Base-by-base conservation (phyloP, 176 grass and related monocot species). In the Juncus inflexus region DNA sequence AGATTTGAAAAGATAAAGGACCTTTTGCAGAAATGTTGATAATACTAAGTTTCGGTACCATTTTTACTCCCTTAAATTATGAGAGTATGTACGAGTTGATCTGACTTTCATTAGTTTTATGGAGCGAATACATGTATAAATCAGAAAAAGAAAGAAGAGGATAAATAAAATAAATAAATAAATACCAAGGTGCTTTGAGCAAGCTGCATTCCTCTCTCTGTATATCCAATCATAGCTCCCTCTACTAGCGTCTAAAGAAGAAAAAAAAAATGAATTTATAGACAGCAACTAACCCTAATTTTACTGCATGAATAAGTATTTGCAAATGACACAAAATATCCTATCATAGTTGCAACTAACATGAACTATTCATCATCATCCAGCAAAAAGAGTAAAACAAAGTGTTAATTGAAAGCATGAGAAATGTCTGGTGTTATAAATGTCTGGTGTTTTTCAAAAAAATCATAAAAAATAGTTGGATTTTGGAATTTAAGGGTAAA, bases 141-240 rank as follows among this genome's bases (percentile, higher is more conserved):
- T 12, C 9, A 7, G 36, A 52, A 69, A 14, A 70, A 52, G 43
- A 47, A 47, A 9, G 9, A 47, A 47, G 43, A 47, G 54, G 55
- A 63, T 39, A 28, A 58, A 65, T 50, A 42, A 37, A 89, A 61
- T 37, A 78, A 68, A n/a, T 12, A 4, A 73, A 53, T 11, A 74
- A 79, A 70, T 92, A 92, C 94, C 64, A 92, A 52, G 73, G 60
- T 79, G 76, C 83, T 86, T 83, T 86, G 94, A 86, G 94, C 94
- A 86, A 97, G 64, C 81, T 97, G 88, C 88, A 97, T 92, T 74
- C 94, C 94, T 81, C 75, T 89, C 71, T 69, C 75, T 41, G 94
- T 91, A 70, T 97, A 51, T 58, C 84, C 92, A 84, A 91, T 64
- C 94, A 92, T 97, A 61, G 85, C 94, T 82, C 88, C 94, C 71